Evolutionary conservation across 164 flowering plant species (phyloP).

Genomic region (Santalum album): DNA sequence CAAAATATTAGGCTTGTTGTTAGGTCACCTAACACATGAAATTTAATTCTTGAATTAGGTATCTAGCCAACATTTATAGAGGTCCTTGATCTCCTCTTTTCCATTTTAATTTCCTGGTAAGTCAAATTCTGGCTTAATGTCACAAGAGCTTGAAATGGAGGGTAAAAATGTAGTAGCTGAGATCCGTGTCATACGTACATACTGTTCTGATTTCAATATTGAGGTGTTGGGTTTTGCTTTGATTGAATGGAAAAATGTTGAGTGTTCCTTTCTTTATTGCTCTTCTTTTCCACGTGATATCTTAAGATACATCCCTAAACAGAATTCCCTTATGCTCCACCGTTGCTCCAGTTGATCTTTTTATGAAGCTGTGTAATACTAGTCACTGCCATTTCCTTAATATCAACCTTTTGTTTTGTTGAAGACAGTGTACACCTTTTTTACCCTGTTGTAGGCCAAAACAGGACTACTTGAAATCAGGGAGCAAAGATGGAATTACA

Average conservation of each 20-base stretch:
- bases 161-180: too few species aligned
- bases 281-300: not conserved
- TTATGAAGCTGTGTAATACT: too few species aligned
- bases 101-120: slow-evolving; percentile 23
- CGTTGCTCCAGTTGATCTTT: too few species aligned
- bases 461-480: slow-evolving; percentile 61
- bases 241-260: too few species aligned
- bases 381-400: too few species aligned
- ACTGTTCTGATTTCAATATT: too few species aligned
- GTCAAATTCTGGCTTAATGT: slow-evolving; percentile 9
- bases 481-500: slow-evolving; percentile 47
- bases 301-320: too few species aligned
- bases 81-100: slow-evolving; percentile 17
- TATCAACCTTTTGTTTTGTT: slow-evolving; percentile 7
- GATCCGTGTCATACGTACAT: too few species aligned
- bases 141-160: not conserved
- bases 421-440: slow-evolving; percentile 18
- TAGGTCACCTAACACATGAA: slow-evolving; percentile 17
- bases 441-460: slow-evolving; percentile 58
- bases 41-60: slow-evolving; percentile 33
- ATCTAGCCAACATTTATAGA: slow-evolving; percentile 23
- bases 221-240: too few species aligned
- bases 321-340: too few species aligned
- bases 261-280: too few species aligned
- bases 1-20: not conserved